These are phyloP conservation scores for Solanum ossicruentum DNA, from an alignment of 257 asterid species.

Conservation along the genomic window DNA sequence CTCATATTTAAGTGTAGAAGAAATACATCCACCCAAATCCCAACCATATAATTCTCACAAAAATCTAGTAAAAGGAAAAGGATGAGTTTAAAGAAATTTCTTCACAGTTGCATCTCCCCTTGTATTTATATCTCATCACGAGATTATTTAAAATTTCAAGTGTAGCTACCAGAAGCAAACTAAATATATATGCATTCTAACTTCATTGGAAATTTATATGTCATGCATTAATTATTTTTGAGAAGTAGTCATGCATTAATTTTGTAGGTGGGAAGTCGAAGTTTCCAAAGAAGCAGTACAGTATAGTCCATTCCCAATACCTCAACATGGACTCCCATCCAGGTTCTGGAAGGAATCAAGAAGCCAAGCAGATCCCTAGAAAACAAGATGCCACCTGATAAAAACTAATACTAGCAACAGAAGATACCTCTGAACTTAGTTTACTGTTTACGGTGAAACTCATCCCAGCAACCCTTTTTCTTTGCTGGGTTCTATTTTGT, in stretches of 20 bases:
- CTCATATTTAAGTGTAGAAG: not conserved
- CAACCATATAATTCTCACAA: not conserved
- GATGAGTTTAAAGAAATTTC: not conserved
- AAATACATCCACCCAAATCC: not conserved
- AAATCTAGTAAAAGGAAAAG: not conserved
- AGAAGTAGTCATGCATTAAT: not conserved
- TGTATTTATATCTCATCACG: not conserved
- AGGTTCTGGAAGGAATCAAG: constrained; percentile 36
- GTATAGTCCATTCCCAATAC: constrained; percentile 81
- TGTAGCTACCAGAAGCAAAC: not conserved
- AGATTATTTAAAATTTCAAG: not conserved
- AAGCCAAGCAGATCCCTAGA: not conserved
- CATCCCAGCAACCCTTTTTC: not conserved
- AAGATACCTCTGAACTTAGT: not conserved
- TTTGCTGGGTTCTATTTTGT: not conserved
- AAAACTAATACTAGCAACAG: not conserved
- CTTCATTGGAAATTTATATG: not conserved
- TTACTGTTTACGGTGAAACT: not conserved
- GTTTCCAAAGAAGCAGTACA: constrained; percentile 23
- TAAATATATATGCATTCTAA: not conserved
- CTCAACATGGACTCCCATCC: constrained; percentile 56
- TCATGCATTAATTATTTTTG: not conserved
- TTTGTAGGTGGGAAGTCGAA: constrained; percentile 64
- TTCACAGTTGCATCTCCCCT: not conserved
- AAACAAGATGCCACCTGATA: not conserved